A percentile compares a stretch with the other conserved stretches of the same genome.
These are phyloP conservation scores for Acacia concinna DNA, from an alignment of 331 rosid species.

Conservation along the genomic window DNA sequence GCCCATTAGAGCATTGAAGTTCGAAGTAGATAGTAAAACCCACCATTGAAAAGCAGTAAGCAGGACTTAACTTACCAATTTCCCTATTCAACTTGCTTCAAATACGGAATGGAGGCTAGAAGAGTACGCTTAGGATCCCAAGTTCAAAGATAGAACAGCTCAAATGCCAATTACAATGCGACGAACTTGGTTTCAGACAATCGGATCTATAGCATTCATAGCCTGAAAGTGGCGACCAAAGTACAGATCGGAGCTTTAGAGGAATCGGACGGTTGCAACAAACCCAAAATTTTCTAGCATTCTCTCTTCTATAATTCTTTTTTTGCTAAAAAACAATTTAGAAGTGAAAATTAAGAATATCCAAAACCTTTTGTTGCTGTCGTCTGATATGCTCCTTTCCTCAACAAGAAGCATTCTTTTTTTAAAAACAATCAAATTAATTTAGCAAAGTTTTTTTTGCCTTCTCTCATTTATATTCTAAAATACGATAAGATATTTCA, in stretches of 20 bases:
- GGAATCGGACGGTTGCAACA: conserved; percentile 46
- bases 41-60: conserved; percentile 3
- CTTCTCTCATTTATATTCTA: background rate
- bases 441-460: too few relatives aligned
- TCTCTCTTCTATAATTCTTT: conserved; percentile 35
- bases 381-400: conserved; percentile 42
- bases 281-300: conserved; percentile 21
- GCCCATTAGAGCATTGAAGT: conserved; percentile 21
- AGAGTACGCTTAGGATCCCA: conserved; percentile 30
- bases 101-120: background rate
- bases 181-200: conserved; percentile 40
- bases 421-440: too few relatives aligned
- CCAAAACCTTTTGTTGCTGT: conserved; percentile 20
- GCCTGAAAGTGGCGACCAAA: conserved; percentile 35
- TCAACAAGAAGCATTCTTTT: conserved; percentile 33
- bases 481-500: background rate
- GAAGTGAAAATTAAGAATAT: conserved; percentile 22
- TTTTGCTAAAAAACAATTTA: background rate
- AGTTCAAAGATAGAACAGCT: conserved; percentile 21
- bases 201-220: conserved; percentile 64
- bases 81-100: conserved; percentile 32
- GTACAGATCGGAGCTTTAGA: conserved; percentile 53
- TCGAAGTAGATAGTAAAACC: background rate
- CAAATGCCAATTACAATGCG: conserved; percentile 38
- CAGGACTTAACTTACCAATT: conserved; percentile 33